Percentiles rank a stretch among this genome's conserved stretches.
phyloP scores from a whole-genome alignment of 2,329 filamentous ascomycete genomes.

The Tympanopsis confertula region DNA sequence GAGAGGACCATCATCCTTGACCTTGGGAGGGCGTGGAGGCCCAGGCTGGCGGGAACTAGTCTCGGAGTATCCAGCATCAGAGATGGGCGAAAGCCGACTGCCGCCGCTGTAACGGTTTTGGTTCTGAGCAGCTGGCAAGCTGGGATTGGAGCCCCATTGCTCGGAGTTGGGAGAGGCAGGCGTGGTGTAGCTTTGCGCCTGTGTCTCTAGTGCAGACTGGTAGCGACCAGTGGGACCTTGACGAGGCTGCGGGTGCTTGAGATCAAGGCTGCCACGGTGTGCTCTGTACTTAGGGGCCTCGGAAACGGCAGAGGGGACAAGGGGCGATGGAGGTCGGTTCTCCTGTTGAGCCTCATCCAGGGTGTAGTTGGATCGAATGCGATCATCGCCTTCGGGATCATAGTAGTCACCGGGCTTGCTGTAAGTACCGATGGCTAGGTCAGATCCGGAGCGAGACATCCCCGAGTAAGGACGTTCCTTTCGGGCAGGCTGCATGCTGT shows the following conservation, averaged over 20 bases:
- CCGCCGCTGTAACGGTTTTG: constrained; percentile 15
- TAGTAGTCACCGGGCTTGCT: constrained; percentile 30
- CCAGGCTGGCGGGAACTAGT: constrained; percentile 21
- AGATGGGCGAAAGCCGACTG: constrained; percentile 29
- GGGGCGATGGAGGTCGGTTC: constrained; percentile 42
- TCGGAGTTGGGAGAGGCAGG: constrained; percentile 24
- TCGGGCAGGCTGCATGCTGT: constrained; percentile 11
- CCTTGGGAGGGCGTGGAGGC: constrained; percentile 37
- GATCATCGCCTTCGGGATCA: constrained; percentile 30
- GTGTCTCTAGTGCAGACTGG: constrained; percentile 46
- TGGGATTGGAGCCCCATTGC: constrained; percentile 29
- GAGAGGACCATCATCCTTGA: constrained; percentile 44
- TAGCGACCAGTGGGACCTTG: constrained; percentile 49
- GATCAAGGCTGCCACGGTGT: constrained; percentile 49
- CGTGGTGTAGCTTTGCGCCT: constrained; percentile 39
- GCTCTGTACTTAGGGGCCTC: constrained; percentile 53
- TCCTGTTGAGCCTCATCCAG: constrained; percentile 24
- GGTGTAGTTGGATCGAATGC: constrained; percentile 26
- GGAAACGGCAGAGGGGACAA: constrained; percentile 45
- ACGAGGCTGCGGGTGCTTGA: constrained; percentile 54
- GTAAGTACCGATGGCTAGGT: constrained; percentile 35
- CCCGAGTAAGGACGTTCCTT: constrained; percentile 39
- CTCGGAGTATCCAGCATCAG: constrained; percentile 30
- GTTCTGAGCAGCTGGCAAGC: constrained; percentile 17
- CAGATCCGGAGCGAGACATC: constrained; percentile 38